Conservation (phyloP, 306 rosid species). For the Alnus glutinosa region DNA sequence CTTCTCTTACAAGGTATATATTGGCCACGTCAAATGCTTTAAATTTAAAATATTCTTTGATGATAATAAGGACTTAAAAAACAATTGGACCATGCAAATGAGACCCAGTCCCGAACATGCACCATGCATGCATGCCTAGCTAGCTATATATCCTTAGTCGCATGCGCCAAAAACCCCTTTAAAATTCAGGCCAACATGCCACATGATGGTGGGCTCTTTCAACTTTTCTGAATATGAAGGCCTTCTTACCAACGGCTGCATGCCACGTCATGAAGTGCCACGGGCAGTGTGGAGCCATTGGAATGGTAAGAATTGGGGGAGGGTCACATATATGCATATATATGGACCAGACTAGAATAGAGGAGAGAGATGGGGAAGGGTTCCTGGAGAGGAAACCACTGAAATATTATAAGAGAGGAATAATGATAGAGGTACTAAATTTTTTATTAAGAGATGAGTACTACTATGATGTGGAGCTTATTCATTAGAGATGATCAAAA, state of each 20-base stretch:
- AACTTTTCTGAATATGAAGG: no score
- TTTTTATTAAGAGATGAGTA: no score
- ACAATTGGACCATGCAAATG: neutral
- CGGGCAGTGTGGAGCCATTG: neutral
- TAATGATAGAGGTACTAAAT: no score
- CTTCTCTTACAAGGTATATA: constrained; percentile 56
- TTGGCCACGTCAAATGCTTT: neutral
- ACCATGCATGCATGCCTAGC: neutral
- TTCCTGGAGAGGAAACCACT: constrained; percentile 23
- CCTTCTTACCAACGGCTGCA: neutral
- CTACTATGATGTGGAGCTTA: no score
- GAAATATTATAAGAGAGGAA: no score
- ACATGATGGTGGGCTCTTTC: constrained; percentile 23
- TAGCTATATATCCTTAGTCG: no score
- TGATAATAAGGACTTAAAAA: neutral
- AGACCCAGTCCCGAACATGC: neutral
- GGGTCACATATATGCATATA: neutral
- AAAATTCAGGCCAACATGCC: constrained; percentile 10
- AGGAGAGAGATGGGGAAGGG: constrained; percentile 7
- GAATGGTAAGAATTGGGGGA: neutral
- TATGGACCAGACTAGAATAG: neutral
- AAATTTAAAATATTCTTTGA: neutral
- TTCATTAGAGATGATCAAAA: no score
- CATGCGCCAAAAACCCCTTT: no score
- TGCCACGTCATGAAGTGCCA: constrained; percentile 16